Conservation (phyloP, 495 filamentous ascomycete genomes). For the Neurospora sp. region DNA sequence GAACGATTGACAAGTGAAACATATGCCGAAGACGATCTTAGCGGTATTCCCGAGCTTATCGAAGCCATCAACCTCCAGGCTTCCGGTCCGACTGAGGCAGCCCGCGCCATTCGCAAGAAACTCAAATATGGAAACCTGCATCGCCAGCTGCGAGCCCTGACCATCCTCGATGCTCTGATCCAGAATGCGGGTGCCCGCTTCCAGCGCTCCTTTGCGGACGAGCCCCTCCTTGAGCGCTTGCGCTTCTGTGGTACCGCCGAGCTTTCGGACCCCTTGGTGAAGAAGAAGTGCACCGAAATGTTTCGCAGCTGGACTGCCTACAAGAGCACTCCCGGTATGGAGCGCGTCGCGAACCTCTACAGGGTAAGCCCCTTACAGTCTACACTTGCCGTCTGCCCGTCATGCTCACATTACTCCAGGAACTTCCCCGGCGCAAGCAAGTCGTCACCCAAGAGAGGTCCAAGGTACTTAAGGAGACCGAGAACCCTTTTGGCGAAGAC, state of each 20-base stretch:
- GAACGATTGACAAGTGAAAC: conserved; percentile 83
- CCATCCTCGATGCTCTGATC: conserved; percentile 85
- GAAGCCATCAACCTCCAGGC: conserved; percentile 87
- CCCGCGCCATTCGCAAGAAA: conserved; percentile 92
- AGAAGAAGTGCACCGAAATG: conserved; percentile 71
- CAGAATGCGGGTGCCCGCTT: conserved; percentile 90
- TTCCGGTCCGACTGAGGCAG: conserved; percentile 80
- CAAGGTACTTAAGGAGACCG: conserved; percentile 70
- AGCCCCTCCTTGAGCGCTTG: conserved; percentile 86
- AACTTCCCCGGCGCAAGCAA: conserved; percentile 45
- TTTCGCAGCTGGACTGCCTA: conserved; percentile 87
- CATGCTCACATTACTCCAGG: conserved; percentile 21
- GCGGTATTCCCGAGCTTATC: conserved; percentile 86
- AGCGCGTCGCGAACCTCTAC: conserved; percentile 67
- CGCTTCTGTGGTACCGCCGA: conserved; percentile 78
- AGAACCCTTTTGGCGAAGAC: conserved; percentile 50
- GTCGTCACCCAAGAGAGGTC: conserved; percentile 60
- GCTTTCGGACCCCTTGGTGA: conserved; percentile 76
- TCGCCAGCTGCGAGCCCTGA: conserved; percentile 80
- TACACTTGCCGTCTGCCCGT: background rate
- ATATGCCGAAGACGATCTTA: conserved; percentile 81
- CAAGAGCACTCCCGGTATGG: conserved; percentile 71
- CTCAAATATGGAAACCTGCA: conserved; percentile 95
- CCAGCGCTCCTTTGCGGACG: conserved; percentile 78
- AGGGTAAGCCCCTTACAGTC: conserved; percentile 31